Percentiles rank a stretch among this genome's conserved stretches.
These are phyloP conservation scores for Fusarium robinianum DNA, from an alignment of 2,329 filamentous ascomycete genomes.

Conservation along the genomic window DNA sequence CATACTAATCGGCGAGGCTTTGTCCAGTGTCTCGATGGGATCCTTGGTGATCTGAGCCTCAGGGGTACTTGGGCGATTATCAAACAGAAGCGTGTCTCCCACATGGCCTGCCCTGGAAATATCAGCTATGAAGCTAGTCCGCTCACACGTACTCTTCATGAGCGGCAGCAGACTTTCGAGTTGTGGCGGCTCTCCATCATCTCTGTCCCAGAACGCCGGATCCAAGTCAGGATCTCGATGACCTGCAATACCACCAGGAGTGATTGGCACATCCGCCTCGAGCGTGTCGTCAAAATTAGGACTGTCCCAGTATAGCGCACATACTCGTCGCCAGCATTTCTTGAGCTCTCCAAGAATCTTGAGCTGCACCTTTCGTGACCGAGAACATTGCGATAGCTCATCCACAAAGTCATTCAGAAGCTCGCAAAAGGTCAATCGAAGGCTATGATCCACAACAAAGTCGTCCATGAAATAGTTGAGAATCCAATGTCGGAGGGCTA, in stretches of 20 bases:
- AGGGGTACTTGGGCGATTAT: constrained; percentile 54
- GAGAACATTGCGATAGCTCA: constrained; percentile 54
- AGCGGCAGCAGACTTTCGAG: constrained; percentile 48
- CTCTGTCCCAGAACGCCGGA: constrained; percentile 58
- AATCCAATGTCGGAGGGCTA: constrained; percentile 95
- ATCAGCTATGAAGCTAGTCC: constrained; percentile 52
- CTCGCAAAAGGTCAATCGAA: constrained; percentile 79
- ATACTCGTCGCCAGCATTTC: constrained; percentile 94
- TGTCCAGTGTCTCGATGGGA: constrained; percentile 23
- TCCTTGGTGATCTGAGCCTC: constrained; percentile 42
- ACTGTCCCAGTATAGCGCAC: constrained; percentile 85
- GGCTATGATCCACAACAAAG: constrained; percentile 75
- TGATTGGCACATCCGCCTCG: constrained; percentile 67
- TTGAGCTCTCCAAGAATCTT: constrained; percentile 95
- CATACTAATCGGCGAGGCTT: constrained; percentile 59
- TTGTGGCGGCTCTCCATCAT: constrained; percentile 50
- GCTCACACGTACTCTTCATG: constrained; percentile 28
- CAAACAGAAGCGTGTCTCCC: constrained; percentile 51
- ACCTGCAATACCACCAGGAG: constrained; percentile 74
- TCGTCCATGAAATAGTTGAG: constrained; percentile 97
- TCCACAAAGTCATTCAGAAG: constrained; percentile 72
- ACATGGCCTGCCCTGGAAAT: constrained; percentile 52
- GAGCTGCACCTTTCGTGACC: constrained; percentile 59
- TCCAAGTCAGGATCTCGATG: constrained; percentile 60
- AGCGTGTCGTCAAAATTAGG: constrained; percentile 67